Percentiles rank a stretch among this genome's conserved stretches.
These are phyloP conservation scores for Mycena sp. DNA, from an alignment of 1,284 basidiomycete genomes.

Conservation along the genomic window DNA sequence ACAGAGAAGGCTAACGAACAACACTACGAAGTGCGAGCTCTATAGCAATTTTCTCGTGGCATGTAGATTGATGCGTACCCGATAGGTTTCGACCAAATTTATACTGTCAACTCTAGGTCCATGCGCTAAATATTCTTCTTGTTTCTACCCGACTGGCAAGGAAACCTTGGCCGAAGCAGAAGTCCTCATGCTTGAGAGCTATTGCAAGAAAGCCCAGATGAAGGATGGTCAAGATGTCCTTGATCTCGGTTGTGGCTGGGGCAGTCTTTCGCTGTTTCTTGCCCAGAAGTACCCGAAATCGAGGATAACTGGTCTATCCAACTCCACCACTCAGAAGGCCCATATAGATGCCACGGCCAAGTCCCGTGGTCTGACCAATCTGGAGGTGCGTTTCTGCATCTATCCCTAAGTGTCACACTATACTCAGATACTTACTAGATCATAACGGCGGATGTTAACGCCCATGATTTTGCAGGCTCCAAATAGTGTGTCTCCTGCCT, in stretches of 20 bases:
- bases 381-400: conserved; percentile 54
- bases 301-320: conserved; percentile 72
- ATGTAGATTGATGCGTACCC: no score
- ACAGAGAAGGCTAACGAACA: conserved; percentile 82
- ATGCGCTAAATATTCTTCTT: conserved; percentile 76
- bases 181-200: conserved; percentile 73
- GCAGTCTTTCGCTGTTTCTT: conserved; percentile 74
- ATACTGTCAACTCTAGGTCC: conserved; percentile 73
- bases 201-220: conserved; percentile 75
- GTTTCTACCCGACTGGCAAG: conserved; percentile 72
- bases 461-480: conserved; percentile 64
- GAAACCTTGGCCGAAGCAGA: conserved; percentile 79
- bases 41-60: no score
- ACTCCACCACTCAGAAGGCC: conserved; percentile 76
- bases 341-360: conserved; percentile 71
- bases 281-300: conserved; percentile 83
- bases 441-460: conserved; percentile 80
- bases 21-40: conserved; percentile 72
- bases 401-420: neutral
- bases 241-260: conserved; percentile 84
- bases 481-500: conserved; percentile 51
- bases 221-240: conserved; percentile 73
- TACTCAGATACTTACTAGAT: conserved; percentile 48
- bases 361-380: conserved; percentile 62
- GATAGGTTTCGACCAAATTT: conserved; percentile 77